Base-by-base conservation (phyloP, 2,329 filamentous ascomycete species). In the Fusarium heterosporum region DNA sequence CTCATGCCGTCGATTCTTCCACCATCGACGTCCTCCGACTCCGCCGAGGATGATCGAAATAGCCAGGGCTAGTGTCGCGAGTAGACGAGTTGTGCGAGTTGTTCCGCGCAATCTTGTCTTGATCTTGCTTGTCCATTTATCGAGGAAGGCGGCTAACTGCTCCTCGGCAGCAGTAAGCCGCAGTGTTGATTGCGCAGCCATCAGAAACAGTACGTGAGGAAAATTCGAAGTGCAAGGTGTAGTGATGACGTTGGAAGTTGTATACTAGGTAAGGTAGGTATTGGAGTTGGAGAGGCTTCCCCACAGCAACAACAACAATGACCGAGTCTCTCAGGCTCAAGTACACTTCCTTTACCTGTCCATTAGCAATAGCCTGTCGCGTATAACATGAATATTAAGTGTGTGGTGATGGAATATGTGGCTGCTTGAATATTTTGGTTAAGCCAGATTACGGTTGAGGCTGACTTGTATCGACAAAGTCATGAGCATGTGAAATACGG, bases 181-280 rank as follows among this genome's bases (percentile, higher is more conserved):
- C 71, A 97, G 84, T 7, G 91, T 97, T 55, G 95, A 97, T 82
- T 97, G 94, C 67, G 85, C 90, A 65, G 93, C 92, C 95, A 97
- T 97, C 60, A 30, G 16, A 40, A n/a, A 30, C 34, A 26, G 26
- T 38, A 43, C 45, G 14, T 10, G 22, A 25, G 38, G 28, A 36
- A 47, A 55, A 49, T 25, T 26, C 41, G 34, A 36, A 34, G 25
- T 52, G 28, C 43, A 26, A 43, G 29, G 38, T 58, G 50, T 57
- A 26, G 41, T 40, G 57, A 67, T 69, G 69, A 57, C 64, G 64
- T 43, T 62, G 52, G 47, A 45, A 46, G 41, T 12, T 32, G 34
- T 46, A 36, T 55, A 36, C 25, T 36, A 46, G 13, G 25, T 36
- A 41, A 46, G 13, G 25, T 36, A 51, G 34, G 22, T 58, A 40